These are phyloP conservation scores for Globomyces pollinis-pini DNA, from an alignment of 192 early-diverging fungal genomes.

Conservation along the genomic window DNA sequence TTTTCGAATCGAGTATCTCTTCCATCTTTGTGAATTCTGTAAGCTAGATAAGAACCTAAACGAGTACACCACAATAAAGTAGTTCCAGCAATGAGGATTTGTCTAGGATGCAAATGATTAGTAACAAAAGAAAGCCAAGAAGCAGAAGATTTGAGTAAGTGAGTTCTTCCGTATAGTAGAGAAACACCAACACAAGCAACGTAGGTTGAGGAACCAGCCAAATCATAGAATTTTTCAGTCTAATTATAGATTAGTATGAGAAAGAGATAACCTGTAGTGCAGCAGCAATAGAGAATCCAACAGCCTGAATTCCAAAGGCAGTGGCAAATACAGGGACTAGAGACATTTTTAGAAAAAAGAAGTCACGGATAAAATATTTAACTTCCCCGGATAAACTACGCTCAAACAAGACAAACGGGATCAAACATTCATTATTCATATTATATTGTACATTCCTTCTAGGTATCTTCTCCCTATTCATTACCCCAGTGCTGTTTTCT, in stretches of 20 bases:
- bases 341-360: too few species aligned
- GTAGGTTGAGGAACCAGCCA: slow-evolving; percentile 38
- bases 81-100: slow-evolving; percentile 30
- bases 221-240: slow-evolving; percentile 45
- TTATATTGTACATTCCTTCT: too few species aligned
- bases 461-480: too few species aligned
- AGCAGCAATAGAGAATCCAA: slow-evolving; percentile 31
- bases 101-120: slow-evolving; percentile 18
- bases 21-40: slow-evolving; percentile 17
- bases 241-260: slow-evolving; percentile 16
- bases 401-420: too few species aligned
- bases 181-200: slow-evolving; percentile 28
- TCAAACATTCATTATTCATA: too few species aligned
- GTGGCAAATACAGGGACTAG: slow-evolving; percentile 19
- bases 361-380: too few species aligned
- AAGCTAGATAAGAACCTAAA: slow-evolving; percentile 38
- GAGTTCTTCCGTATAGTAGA: slow-evolving; percentile 15
- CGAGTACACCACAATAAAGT: slow-evolving; percentile 31
- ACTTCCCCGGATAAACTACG: too few species aligned
- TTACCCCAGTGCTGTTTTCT: too few species aligned
- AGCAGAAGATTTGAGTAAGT: not conserved
- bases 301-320: slow-evolving; percentile 44
- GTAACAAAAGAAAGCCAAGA: not conserved
- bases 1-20: slow-evolving; percentile 39
- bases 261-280: not conserved